These are phyloP conservation scores for Hypoxylon sp. DNA, from an alignment of 2,329 filamentous ascomycete species.

Conservation along the genomic window DNA sequence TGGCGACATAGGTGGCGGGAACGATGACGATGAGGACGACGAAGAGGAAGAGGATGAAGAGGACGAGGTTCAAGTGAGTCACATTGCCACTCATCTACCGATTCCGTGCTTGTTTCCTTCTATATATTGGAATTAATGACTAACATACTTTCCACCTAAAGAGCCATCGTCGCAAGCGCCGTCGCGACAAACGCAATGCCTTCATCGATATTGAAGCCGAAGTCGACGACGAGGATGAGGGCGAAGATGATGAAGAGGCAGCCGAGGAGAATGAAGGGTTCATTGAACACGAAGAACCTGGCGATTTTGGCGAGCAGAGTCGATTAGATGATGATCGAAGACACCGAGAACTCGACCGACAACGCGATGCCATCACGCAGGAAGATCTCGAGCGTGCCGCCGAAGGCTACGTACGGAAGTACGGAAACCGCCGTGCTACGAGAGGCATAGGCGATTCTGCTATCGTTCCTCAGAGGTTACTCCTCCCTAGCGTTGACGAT, in stretches of 20 bases:
- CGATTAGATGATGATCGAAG: slow-evolving; percentile 90
- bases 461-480: slow-evolving; percentile 85
- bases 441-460: slow-evolving; percentile 77
- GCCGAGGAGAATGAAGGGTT: slow-evolving; percentile 86
- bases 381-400: slow-evolving; percentile 96
- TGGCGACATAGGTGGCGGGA: slow-evolving; percentile 63
- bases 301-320: slow-evolving; percentile 85
- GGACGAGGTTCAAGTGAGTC: slow-evolving; percentile 74
- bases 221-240: slow-evolving; percentile 94
- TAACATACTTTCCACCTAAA: slow-evolving; percentile 49
- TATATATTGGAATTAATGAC: background rate
- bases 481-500: slow-evolving; percentile 94
- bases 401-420: slow-evolving; percentile 86
- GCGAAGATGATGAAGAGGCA: slow-evolving; percentile 90
- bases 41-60: slow-evolving; percentile 63
- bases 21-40: slow-evolving; percentile 74
- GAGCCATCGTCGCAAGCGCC: slow-evolving; percentile 84
- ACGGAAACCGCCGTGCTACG: slow-evolving; percentile 81
- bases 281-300: slow-evolving; percentile 90
- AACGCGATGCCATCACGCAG: slow-evolving; percentile 87
- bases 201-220: slow-evolving; percentile 99
- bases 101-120: background rate
- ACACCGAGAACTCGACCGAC: slow-evolving; percentile 93
- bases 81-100: slow-evolving; percentile 1
- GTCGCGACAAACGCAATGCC: slow-evolving; percentile 80